These are phyloP conservation scores for Mycena amicta DNA, from an alignment of 768 basidiomycete species.

Conservation along the genomic window DNA sequence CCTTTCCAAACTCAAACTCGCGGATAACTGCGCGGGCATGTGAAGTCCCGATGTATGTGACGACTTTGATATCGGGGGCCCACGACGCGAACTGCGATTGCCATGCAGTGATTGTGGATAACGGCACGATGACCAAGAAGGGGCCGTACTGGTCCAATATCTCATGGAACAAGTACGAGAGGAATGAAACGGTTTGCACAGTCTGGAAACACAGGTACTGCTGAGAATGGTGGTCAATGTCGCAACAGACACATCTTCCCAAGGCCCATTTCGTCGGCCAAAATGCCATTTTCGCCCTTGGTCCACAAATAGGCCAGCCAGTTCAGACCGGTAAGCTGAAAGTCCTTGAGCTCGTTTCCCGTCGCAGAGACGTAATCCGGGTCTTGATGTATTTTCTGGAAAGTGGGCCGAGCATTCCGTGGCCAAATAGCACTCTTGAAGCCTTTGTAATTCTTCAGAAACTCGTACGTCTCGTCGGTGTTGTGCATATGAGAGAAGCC, in stretches of 20 bases:
- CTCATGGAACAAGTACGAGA: constrained; percentile 95
- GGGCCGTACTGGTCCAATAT: constrained; percentile 91
- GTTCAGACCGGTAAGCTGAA: constrained; percentile 96
- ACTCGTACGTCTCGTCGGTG: constrained; percentile 98
- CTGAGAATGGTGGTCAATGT: background rate
- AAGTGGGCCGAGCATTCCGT: constrained; percentile 70
- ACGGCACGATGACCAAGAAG: constrained; percentile 95
- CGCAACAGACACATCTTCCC: constrained; percentile 78
- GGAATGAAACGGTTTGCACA: constrained; percentile 93
- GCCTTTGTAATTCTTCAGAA: constrained; percentile 92
- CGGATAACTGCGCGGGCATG: constrained; percentile 89
- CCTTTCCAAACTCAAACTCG: constrained; percentile 85
- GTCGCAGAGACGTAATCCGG: constrained; percentile 80
- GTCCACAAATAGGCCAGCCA: constrained; percentile 99
- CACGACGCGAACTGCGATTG: constrained; percentile 91
- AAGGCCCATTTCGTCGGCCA: constrained; percentile 99
- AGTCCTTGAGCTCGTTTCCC: constrained; percentile 92
- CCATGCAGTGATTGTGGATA: constrained; percentile 98
- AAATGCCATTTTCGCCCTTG: constrained; percentile 94
- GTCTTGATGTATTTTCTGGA: constrained; percentile 83
- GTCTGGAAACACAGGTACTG: constrained; percentile 54
- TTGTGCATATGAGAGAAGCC: constrained; percentile 97
- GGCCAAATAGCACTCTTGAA: constrained; percentile 80
- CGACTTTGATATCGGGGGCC: constrained; percentile 96
- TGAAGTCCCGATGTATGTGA: constrained; percentile 93